Percentiles rank a stretch among this genome's conserved stretches.
These are phyloP conservation scores for Tetrapyrgos nigripes DNA, from an alignment of 1,284 basidiomycete genomes.

Conservation along the genomic window DNA sequence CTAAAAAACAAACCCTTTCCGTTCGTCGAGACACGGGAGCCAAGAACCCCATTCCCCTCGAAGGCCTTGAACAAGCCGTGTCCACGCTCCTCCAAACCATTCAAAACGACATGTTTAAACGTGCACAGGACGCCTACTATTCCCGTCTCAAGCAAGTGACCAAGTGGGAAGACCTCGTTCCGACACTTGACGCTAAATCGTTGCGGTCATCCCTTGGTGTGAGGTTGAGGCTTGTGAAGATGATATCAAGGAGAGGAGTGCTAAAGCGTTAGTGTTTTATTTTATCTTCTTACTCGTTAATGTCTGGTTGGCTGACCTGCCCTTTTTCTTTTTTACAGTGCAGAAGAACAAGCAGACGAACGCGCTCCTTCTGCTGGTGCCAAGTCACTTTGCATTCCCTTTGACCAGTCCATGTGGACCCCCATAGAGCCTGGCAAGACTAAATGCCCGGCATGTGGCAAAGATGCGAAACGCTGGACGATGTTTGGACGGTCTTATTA, in stretches of 20 bases:
- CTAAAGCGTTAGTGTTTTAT: slow-evolving; percentile 70
- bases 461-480: slow-evolving; percentile 91
- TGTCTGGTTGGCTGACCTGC: not conserved
- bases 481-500: slow-evolving; percentile 89
- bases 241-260: slow-evolving; percentile 96
- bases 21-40: slow-evolving; percentile 90
- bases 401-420: slow-evolving; percentile 87
- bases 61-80: slow-evolving; percentile 65
- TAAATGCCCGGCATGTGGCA: slow-evolving; percentile 86
- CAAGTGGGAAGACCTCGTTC: slow-evolving; percentile 92
- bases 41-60: slow-evolving; percentile 79
- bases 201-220: slow-evolving; percentile 96
- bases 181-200: slow-evolving; percentile 88
- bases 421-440: slow-evolving; percentile 81
- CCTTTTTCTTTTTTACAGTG: slow-evolving; percentile 44
- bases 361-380: slow-evolving; percentile 98
- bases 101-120: slow-evolving; percentile 88
- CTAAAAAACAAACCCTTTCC: slow-evolving; percentile 82
- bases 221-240: slow-evolving; percentile 95
- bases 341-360: slow-evolving; percentile 90
- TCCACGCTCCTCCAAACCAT: slow-evolving; percentile 82
- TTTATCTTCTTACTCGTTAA: slow-evolving; percentile 13
- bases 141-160: slow-evolving; percentile 78
- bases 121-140: slow-evolving; percentile 81
- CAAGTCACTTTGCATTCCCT: slow-evolving; percentile 97